These are phyloP conservation scores for Candida loeiensis DNA, from an alignment of 805 yeast species.

Conservation along the genomic window DNA sequence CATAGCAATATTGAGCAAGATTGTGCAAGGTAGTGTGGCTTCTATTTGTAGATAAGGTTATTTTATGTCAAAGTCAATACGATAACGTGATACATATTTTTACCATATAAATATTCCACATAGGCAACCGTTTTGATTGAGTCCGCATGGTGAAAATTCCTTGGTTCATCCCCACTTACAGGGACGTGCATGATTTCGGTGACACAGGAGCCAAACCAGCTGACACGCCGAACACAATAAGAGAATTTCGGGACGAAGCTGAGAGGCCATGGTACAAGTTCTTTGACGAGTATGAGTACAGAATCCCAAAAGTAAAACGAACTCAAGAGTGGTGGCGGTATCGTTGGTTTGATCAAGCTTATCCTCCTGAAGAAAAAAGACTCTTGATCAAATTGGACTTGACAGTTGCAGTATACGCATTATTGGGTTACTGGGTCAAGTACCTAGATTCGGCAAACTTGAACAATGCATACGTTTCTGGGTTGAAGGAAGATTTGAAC, in stretches of 20 bases:
- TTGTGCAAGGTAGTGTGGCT: too few species aligned
- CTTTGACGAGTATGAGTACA: slow-evolving; percentile 36
- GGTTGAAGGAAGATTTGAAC: slow-evolving; percentile 16
- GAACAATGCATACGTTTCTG: slow-evolving; percentile 22
- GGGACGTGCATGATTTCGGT: neutral
- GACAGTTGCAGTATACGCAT: slow-evolving; percentile 20
- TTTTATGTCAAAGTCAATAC: too few species aligned
- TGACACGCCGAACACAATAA: slow-evolving; percentile 5
- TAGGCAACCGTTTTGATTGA: too few species aligned
- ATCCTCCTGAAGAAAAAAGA: slow-evolving; percentile 18
- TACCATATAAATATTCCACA: neutral
- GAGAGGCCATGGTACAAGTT: slow-evolving; percentile 47
- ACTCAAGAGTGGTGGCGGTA: slow-evolving; percentile 11
- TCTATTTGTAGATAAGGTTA: neutral
- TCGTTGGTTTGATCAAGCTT: slow-evolving; percentile 18
- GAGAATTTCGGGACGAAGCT: slow-evolving; percentile 51
- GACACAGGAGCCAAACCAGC: neutral
- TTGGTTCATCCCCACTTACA: slow-evolving; percentile 6
- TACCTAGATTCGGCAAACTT: slow-evolving; percentile 21
- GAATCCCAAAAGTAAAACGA: slow-evolving; percentile 11
- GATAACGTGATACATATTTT: neutral
- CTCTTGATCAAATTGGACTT: slow-evolving; percentile 23
- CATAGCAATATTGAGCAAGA: too few species aligned
- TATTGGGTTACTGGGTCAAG: slow-evolving; percentile 24
- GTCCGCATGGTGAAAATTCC: slow-evolving; percentile 4